A percentile compares a stretch with the other conserved stretches of the same genome.
Conservation (phyloP, 2,329 filamentous ascomycete species). For the Xylariaceae sp. region DNA sequence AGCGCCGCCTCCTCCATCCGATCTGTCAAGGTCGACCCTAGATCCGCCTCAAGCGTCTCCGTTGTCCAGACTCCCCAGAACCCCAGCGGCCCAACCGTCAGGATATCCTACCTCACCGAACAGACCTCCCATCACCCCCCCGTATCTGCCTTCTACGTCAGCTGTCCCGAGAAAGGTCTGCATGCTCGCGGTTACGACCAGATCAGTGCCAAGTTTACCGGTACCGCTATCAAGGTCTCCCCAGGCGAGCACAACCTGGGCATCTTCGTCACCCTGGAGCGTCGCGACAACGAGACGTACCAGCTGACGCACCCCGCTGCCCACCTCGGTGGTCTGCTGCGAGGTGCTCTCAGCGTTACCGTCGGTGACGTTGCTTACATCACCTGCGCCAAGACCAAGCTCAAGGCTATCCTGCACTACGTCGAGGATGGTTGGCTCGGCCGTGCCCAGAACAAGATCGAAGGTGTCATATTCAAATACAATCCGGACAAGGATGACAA, state of each 20-base stretch:
- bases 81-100: conserved; percentile 53
- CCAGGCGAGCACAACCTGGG: conserved; percentile 92
- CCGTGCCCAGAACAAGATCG: conserved; percentile 83
- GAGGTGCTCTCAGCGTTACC: conserved; percentile 82
- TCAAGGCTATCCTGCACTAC: conserved; percentile 91
- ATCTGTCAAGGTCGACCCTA: conserved; percentile 38
- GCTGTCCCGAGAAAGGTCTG: conserved; percentile 87
- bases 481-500: conserved; percentile 82
- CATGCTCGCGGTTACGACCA: conserved; percentile 90
- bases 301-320: conserved; percentile 94
- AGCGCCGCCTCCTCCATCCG: conserved; percentile 47
- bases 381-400: conserved; percentile 81
- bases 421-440: conserved; percentile 93
- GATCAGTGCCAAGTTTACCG: conserved; percentile 95
- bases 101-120: conserved; percentile 91
- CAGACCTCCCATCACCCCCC: conserved; percentile 98
- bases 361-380: conserved; percentile 88
- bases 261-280: conserved; percentile 86
- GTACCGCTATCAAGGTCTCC: conserved; percentile 85
- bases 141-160: conserved; percentile 91
- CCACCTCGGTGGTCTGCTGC: conserved; percentile 80
- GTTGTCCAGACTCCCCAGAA: conserved; percentile 46
- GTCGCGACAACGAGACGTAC: conserved; percentile 82
- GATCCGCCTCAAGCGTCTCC: conserved; percentile 47
- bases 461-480: conserved; percentile 87